A percentile compares a stretch with the other conserved stretches of the same genome.
These are phyloP conservation scores for Venustampulla echinocandica DNA, from an alignment of 495 filamentous ascomycete species.

Conservation along the genomic window DNA sequence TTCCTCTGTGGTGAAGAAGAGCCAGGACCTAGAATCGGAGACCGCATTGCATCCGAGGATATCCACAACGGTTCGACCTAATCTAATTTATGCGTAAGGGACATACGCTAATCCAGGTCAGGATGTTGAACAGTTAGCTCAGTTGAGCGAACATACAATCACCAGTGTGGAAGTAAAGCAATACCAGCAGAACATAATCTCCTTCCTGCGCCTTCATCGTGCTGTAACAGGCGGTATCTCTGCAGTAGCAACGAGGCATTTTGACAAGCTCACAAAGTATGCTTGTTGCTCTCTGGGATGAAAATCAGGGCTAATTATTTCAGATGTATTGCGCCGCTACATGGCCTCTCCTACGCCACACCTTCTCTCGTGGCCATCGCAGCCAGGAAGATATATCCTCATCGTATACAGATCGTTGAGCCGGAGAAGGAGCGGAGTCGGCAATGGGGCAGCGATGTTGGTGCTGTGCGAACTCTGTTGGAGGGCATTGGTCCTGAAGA, in stretches of 20 bases:
- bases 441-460: constrained; percentile 82
- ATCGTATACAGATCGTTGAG: constrained; percentile 61
- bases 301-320: constrained; percentile 2
- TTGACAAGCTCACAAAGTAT: constrained; percentile 55
- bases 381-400: constrained; percentile 79
- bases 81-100: neutral
- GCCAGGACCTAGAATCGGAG: constrained; percentile 15
- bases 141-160: constrained; percentile 13
- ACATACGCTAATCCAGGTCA: neutral
- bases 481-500: constrained; percentile 62
- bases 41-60: constrained; percentile 8
- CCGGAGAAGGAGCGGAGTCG: constrained; percentile 75
- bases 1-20: constrained; percentile 30
- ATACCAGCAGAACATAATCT: constrained; percentile 76
- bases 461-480: constrained; percentile 55
- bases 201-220: constrained; percentile 79
- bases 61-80: constrained; percentile 9
- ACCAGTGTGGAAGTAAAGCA: constrained; percentile 55
- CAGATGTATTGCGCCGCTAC: constrained; percentile 68
- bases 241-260: constrained; percentile 67
- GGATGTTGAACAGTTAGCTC: constrained; percentile 21
- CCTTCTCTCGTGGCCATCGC: constrained; percentile 79
- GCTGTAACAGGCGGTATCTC: constrained; percentile 72
- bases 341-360: constrained; percentile 71
- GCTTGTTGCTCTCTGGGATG: constrained; percentile 12